Evolutionary conservation across 495 filamentous ascomycete genomes (phyloP), one percentile per base, ranked within the genome.

Genomic region (Coniosporium apollinis): DNA sequence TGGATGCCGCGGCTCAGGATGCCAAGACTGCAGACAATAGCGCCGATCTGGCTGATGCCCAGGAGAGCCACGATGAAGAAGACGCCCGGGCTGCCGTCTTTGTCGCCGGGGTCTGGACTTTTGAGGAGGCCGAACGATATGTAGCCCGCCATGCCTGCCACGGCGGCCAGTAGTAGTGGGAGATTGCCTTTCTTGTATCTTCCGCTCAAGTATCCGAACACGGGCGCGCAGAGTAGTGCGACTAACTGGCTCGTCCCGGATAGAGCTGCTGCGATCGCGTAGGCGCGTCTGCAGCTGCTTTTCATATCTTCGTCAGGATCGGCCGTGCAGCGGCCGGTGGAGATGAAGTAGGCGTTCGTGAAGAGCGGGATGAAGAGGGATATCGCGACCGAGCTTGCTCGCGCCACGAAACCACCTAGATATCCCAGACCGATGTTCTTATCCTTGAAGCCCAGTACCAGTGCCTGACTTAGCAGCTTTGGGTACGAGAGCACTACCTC

Each of bases 371-470:
- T 76, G 59, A 94, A 99, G 6, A 94, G 64, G 1, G 82, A 87
- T 36, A 96, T 92, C 8, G 78, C 86, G 28, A 99, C 87, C 0
- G 85, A 92, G n/a, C 83, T 93, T 8, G 89, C 82, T 33, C 89
- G 74, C 3, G 91, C 89, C 1, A 96, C 87, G 43, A 99, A 94
- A 11, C 87, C 87, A 37, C 86, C 89, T 0, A 94, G 58, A 46
- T 96, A 99, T 13, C 80, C 83, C 0, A 96, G 65, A 25, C 74
- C 74, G 48, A 99, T 87, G 33, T 75, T 68, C 17, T 67, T 61
- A 49, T 87, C 76, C 15, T 61, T 72, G 43, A 81, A 70, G 9
- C 80, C 87, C n/a, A 93, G 60, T 5, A 58, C 55, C 28, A 86
- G 49, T 0, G 84, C 74, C n/a, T 73, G 67, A 2, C 63, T 54